Evolutionary conservation across 192 early-diverging fungal species (phyloP).

Genomic region (Rhizoclosmatium sp.): DNA sequence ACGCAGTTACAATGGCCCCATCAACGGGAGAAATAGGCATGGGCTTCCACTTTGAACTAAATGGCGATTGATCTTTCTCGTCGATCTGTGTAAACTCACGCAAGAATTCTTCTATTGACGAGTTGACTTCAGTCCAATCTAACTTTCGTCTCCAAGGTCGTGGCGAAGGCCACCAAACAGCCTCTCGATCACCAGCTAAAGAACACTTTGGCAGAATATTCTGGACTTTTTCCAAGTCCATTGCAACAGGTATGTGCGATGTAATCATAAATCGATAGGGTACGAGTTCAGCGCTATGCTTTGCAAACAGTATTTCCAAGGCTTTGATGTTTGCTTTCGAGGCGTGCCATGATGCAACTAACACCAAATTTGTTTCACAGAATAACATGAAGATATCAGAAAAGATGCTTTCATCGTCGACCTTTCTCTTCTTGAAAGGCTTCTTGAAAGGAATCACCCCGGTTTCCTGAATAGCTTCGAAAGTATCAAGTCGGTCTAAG

Average conservation of each 20-base stretch:
- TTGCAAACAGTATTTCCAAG: constrained; percentile 65
- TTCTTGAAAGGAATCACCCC: constrained; percentile 10
- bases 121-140: constrained; percentile 66
- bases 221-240: constrained; percentile 48
- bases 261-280: constrained; percentile 70
- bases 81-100: constrained; percentile 46
- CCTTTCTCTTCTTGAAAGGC: not conserved
- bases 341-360: constrained; percentile 66
- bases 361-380: constrained; percentile 67
- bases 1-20: constrained; percentile 1
- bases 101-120: constrained; percentile 50
- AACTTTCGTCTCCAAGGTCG: constrained; percentile 57
- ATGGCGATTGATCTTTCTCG: not conserved
- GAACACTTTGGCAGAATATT: constrained; percentile 44
- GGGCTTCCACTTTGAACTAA: no score
- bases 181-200: constrained; percentile 38
- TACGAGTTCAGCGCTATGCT: constrained; percentile 64
- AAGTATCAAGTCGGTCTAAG: constrained; percentile 68
- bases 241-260: constrained; percentile 61
- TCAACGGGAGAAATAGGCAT: not conserved
- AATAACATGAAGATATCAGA: constrained; percentile 61
- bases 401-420: constrained; percentile 38
- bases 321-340: constrained; percentile 62
- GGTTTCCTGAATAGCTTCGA: constrained; percentile 58
- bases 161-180: constrained; percentile 53